phyloP scores from a whole-genome alignment of 495 filamentous ascomycete genomes.

The Penicillium diatomitis region DNA sequence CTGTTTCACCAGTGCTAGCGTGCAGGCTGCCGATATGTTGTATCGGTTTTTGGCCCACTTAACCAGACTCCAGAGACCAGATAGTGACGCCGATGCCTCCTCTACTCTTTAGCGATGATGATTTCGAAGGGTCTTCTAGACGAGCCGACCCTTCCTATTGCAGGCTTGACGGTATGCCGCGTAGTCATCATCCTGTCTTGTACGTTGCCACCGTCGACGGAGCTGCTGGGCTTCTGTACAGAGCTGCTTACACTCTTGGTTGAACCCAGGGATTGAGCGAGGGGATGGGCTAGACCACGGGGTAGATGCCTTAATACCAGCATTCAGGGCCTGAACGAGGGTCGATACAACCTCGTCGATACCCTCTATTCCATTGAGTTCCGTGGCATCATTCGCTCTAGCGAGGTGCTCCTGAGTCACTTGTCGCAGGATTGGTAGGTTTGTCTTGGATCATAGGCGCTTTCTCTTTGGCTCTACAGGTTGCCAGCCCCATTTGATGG shows the following conservation, averaged over 20 bases:
- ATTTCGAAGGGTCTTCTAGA: neutral
- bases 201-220: neutral
- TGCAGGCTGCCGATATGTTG: too few relatives aligned
- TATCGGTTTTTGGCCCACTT: neutral
- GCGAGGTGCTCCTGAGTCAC: neutral
- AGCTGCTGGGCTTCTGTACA: neutral
- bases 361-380: neutral
- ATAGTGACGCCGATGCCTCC: neutral
- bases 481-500: neutral
- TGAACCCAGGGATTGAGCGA: neutral
- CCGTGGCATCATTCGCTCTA: neutral
- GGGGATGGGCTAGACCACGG: neutral
- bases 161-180: neutral
- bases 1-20: too few relatives aligned
- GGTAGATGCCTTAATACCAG: neutral
- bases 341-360: neutral
- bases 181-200: neutral
- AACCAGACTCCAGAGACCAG: neutral
- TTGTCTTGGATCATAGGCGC: neutral
- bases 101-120: neutral
- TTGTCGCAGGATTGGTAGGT: neutral
- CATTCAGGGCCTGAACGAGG: neutral
- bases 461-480: neutral
- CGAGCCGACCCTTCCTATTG: neutral
- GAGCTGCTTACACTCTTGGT: neutral